Evolutionary conservation across 228 moss, liverwort and hornwort genomes (phyloP).

Genomic region (Sphagnum fallax): DNA sequence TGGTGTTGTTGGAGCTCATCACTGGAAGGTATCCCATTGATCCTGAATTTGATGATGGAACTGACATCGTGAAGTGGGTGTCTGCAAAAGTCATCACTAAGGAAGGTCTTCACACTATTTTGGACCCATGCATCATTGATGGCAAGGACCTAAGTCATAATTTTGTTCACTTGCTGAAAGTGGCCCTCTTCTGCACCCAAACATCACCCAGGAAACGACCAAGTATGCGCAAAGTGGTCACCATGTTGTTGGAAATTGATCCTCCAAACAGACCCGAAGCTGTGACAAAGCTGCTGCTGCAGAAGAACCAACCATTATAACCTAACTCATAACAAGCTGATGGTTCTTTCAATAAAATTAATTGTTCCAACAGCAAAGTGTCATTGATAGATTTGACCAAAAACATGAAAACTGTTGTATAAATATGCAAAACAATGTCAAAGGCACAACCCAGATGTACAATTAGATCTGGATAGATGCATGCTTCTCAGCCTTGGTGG

Average conservation of each 20-base stretch:
- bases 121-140: constrained; percentile 20
- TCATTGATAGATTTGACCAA: no score
- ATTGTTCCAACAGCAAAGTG: no score
- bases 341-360: no score
- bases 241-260: constrained; percentile 23
- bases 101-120: background rate
- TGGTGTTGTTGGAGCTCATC: constrained; percentile 44
- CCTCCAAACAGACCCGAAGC: background rate
- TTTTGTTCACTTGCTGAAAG: constrained; percentile 14
- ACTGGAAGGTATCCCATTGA: constrained; percentile 36
- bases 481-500: no score
- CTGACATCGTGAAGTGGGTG: constrained; percentile 40
- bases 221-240: constrained; percentile 22
- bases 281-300: no score
- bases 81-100: constrained; percentile 6
- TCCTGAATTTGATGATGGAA: constrained; percentile 42
- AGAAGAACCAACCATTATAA: no score
- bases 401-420: no score
- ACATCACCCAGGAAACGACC: constrained; percentile 27
- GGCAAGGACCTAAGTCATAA: constrained; percentile 3
- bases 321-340: no score
- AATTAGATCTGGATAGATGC: no score
- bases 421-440: no score
- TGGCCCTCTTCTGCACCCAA: constrained; percentile 37
- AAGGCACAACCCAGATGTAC: no score